Evolutionary conservation across 208 protist genomes (phyloP), one percentile per base, ranked within the genome.

Genomic region (Crithidia brevicula): DNA sequence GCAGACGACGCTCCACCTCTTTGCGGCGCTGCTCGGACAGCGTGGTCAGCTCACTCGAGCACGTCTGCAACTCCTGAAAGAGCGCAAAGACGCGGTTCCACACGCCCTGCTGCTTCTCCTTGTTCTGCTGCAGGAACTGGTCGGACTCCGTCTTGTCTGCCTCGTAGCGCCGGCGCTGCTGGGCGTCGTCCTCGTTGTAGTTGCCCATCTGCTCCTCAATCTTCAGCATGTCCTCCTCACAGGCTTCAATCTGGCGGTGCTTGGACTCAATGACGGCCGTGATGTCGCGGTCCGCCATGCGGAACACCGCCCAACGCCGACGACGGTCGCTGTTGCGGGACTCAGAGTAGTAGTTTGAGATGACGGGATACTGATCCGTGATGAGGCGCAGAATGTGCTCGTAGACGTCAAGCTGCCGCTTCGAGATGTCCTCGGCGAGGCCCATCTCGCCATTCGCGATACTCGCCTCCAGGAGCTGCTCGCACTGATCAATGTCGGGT

Each of bases 211-310:
- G 92, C 65, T 91, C 84, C 23, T 82, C 67, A 27, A 97, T 92
- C 45, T 93, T 93, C 10, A 83, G 46, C 53, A 96, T 67, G 66
- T 97, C 90, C 71, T 95, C 90, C 67, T 95, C 88, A 46, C 92
- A 97, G 11, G 92, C 89, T 45, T 96, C 90, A 27, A 93, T 87
- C 53, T 92, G 88, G 31, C 89, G 80, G 46, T 89, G 76, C 72
- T 95, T 95, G 30, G 75, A 69, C 69, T 97, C 90, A 56, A 97
- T 83, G 0, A 97, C 90, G n/a, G 90, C 77, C 18, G 86, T 83
- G 71, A 97, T 92, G 75, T 97, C 90, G 46, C 87, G 83, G 61
- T 92, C 85, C 4, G 82, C 92, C 92, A 97, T 97, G 46, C 92
- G 81, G 62, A 97, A 97, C 27, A 97, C 94, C 9, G 86, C 81